A percentile compares a stretch with the other conserved stretches of the same genome.
Conservation (phyloP, 2,329 filamentous ascomycete genomes). For the Conoideocrella luteorostrata region DNA sequence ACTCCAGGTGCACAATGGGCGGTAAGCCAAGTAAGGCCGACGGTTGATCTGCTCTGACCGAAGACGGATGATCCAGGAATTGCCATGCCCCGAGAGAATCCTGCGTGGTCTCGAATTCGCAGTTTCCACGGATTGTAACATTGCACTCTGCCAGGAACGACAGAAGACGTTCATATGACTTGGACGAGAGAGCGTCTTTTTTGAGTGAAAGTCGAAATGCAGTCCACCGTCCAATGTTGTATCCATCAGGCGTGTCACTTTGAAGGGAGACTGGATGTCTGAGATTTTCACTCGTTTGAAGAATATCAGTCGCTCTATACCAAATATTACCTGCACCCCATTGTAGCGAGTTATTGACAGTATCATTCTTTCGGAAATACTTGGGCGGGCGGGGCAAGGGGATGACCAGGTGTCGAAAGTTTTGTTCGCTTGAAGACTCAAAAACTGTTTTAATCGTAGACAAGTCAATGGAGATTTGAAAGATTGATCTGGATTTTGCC, state of each 20-base stretch:
- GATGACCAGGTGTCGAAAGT: slow-evolving; percentile 36
- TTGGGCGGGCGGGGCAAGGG: slow-evolving; percentile 41
- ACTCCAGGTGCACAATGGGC: slow-evolving; percentile 44
- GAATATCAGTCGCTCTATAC: slow-evolving; percentile 42
- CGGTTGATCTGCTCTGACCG: slow-evolving; percentile 15
- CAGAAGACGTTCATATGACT: slow-evolving; percentile 29
- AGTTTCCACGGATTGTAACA: slow-evolving; percentile 41
- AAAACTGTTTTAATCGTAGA: slow-evolving; percentile 39
- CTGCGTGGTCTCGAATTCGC: slow-evolving; percentile 34
- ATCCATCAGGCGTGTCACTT: slow-evolving; percentile 25
- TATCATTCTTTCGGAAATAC: slow-evolving; percentile 35
- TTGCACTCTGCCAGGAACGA: slow-evolving; percentile 66
- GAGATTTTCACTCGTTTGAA: slow-evolving; percentile 25
- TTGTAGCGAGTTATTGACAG: slow-evolving; percentile 19
- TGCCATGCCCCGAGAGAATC: slow-evolving; percentile 22
- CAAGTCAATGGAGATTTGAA: slow-evolving; percentile 39
- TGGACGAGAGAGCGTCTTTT: slow-evolving; percentile 19
- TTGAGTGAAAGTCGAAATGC: slow-evolving; percentile 39
- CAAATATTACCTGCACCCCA: slow-evolving; percentile 41
- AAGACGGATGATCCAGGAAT: slow-evolving; percentile 20
- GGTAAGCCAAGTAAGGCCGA: slow-evolving; percentile 19
- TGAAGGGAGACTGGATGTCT: slow-evolving; percentile 33
- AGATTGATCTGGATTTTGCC: slow-evolving; percentile 20
- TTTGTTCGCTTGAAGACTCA: slow-evolving; percentile 19
- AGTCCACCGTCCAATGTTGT: slow-evolving; percentile 52